Conservation (phyloP, 176 grass and related monocot species). For the Avena eriantha region DNA sequence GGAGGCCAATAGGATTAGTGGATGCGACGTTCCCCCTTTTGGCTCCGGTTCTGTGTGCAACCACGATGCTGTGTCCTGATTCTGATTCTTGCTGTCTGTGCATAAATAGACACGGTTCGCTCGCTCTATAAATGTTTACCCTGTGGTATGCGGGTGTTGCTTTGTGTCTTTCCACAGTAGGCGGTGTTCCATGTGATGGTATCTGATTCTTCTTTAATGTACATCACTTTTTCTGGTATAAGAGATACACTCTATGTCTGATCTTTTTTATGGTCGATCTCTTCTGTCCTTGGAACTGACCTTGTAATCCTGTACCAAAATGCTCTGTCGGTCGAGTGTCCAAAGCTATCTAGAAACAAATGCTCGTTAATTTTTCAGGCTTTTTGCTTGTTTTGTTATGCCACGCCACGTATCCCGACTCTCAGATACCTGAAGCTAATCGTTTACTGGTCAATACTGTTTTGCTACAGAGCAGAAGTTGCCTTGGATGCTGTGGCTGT, state of each 20-base stretch:
- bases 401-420: neutral
- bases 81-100: conserved; percentile 21
- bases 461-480: conserved; percentile 99
- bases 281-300: conserved; percentile 33
- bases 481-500: conserved; percentile 90
- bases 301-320: neutral
- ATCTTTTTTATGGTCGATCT: neutral
- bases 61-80: neutral
- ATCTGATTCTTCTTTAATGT: conserved; percentile 46
- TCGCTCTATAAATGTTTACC: neutral
- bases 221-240: conserved; percentile 15
- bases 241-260: neutral
- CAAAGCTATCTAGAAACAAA: neutral
- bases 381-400: conserved; percentile 19
- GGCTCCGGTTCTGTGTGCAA: conserved; percentile 2
- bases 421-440: conserved; percentile 47
- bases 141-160: neutral
- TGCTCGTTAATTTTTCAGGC: neutral
- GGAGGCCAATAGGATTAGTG: neutral
- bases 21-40: conserved; percentile 24
- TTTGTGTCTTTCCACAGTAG: neutral
- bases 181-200: conserved; percentile 8
- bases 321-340: neutral
- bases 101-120: neutral
- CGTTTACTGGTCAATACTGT: conserved; percentile 58